These are phyloP conservation scores for Cryptococcus depauperatus DNA, from an alignment of 1,284 basidiomycete species.

Conservation along the genomic window DNA sequence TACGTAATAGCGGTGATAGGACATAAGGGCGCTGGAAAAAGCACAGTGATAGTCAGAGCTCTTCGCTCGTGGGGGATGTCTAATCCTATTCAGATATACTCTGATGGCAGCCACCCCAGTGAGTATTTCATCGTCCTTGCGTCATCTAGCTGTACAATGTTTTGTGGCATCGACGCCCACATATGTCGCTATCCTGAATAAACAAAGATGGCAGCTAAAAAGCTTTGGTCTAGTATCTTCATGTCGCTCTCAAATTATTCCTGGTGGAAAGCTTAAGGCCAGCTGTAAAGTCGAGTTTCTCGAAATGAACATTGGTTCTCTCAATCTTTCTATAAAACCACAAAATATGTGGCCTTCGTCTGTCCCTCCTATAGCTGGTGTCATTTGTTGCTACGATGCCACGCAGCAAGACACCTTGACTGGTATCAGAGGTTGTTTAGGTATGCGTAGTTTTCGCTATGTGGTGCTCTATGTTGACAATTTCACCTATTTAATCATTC, in stretches of 20 bases:
- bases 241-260: conserved; percentile 29
- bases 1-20: conserved; percentile 42
- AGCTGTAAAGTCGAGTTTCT: conserved; percentile 35
- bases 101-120: conserved; percentile 18
- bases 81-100: conserved; percentile 15
- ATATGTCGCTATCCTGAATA: not conserved
- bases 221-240: conserved; percentile 23
- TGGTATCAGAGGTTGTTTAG: conserved; percentile 29
- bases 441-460: conserved; percentile 27
- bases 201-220: not conserved
- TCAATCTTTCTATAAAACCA: conserved; percentile 15
- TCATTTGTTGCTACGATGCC: conserved; percentile 43
- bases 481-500: not conserved
- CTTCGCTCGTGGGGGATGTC: conserved; percentile 36
- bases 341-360: conserved; percentile 22
- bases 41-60: conserved; percentile 36
- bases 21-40: conserved; percentile 36
- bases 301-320: conserved; percentile 32
- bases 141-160: too few species aligned
- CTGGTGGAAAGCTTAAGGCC: conserved; percentile 29
- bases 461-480: not conserved
- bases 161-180: not conserved
- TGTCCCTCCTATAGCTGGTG: conserved; percentile 31
- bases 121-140: conserved; percentile 4
- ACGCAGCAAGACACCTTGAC: conserved; percentile 23